A percentile compares a stretch with the other conserved stretches of the same genome.
These are phyloP conservation scores for Candida boleticola DNA, from an alignment of 805 yeast species.

Conservation along the genomic window DNA sequence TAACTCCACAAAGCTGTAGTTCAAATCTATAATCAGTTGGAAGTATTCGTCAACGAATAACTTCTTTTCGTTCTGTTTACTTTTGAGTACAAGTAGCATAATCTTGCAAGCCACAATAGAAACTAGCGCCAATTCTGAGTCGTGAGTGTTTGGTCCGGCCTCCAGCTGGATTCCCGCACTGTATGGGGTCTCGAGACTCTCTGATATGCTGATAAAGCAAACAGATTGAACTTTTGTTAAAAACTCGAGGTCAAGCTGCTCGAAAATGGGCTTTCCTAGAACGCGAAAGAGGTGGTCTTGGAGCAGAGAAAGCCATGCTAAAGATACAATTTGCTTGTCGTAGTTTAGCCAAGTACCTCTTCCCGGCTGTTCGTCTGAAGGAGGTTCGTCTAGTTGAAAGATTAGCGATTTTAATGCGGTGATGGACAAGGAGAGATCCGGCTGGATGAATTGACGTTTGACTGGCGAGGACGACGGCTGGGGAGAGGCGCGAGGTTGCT, in stretches of 20 bases:
- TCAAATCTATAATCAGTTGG: constrained; percentile 36
- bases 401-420: not conserved
- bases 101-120: constrained; percentile 29
- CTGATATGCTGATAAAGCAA: constrained; percentile 15
- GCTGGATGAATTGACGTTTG: too few relatives aligned
- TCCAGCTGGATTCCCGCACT: constrained; percentile 3
- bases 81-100: constrained; percentile 39
- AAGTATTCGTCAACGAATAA: constrained; percentile 48
- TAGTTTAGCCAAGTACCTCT: not conserved
- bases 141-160: constrained; percentile 16
- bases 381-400: not conserved
- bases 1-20: constrained; percentile 28
- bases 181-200: not conserved
- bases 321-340: constrained; percentile 11
- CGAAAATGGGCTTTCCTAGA: constrained; percentile 11
- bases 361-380: too few relatives aligned
- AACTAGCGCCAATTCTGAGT: not conserved
- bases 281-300: constrained; percentile 28
- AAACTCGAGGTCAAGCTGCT: constrained; percentile 13
- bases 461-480: too few relatives aligned
- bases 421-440: too few relatives aligned
- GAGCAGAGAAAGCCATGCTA: constrained; percentile 12
- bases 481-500: too few relatives aligned
- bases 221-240: constrained; percentile 23
- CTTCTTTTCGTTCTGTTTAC: constrained; percentile 37